Base-by-base conservation (phyloP, 2,329 filamentous ascomycete genomes). In the Tetracladium maxilliforme region DNA sequence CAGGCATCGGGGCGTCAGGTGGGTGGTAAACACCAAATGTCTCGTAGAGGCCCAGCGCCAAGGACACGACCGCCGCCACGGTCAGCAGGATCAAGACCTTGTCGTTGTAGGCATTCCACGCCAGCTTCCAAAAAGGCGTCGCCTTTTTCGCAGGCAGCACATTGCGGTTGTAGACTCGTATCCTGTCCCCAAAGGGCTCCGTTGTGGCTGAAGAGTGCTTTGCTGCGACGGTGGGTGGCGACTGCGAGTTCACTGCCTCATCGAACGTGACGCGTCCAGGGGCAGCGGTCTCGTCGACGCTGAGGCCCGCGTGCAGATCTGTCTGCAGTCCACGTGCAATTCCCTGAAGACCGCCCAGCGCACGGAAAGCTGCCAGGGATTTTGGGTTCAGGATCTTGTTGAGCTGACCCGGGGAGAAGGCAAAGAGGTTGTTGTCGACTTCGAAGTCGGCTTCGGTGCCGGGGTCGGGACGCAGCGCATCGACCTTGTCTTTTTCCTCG, bases 81-180 rank as follows among this genome's bases (percentile, higher is more conserved):
- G 73, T 76, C 30, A 82, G 51, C 6, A 82, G 50, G 19, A 82
- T 73, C 19, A 83, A 62, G 18, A 82, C 70, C 34, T 76, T 77
- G 47, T 82, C 77, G 36, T 80, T 76, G 45, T 77, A 79, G 4
- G 75, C 72, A 32, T 64, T 64, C 74, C 74, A 81, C 30, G 72
- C 58, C 6, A 79, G 42, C 30, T 52, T 55, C 37, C 68, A 56
- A 20, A 80, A 58, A 3, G 68, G 60, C 15, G 67, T 71, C 3
- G 61, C 54, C 44, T 77, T 73, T 41, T 72, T 70, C 21, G 67
- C 60, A 0, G 74, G 74, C 13, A 80, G 50, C 9, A 55, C 48
- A 37, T 80, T 80, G 34, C 63, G 60, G 22, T 62, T 58, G 39
- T 62, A 76, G 5, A 76, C 51, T 16, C 70, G 54, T 28, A 61